Evolutionary conservation across 768 basidiomycete species (phyloP).

Genomic region (Tubosaeta sp.): DNA sequence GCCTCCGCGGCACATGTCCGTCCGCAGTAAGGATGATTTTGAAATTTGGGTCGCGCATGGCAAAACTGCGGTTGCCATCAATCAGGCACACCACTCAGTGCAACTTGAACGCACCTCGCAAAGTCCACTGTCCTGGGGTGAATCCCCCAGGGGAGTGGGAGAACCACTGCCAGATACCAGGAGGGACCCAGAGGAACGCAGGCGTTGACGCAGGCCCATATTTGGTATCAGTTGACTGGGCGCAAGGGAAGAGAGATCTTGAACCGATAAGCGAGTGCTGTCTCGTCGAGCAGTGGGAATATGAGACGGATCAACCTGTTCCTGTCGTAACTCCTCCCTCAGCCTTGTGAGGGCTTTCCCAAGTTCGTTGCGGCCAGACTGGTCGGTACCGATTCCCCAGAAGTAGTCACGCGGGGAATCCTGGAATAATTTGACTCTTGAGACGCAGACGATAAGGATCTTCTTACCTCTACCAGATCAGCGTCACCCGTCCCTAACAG

Average conservation of each 20-base stretch:
- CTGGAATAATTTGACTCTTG: conserved; percentile 28
- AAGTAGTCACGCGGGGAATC: conserved; percentile 74
- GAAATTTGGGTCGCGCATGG: conserved; percentile 56
- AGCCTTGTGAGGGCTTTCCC: conserved; percentile 67
- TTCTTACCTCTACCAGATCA: conserved; percentile 60
- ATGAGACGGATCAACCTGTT: conserved; percentile 21
- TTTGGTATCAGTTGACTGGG: conserved; percentile 3
- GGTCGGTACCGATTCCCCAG: conserved; percentile 71
- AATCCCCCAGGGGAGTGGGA: background rate
- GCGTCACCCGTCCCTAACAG: conserved; percentile 63
- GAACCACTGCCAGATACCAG: conserved; percentile 1
- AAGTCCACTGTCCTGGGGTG: conserved; percentile 16
- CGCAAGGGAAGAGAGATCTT: conserved; percentile 27
- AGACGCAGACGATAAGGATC: background rate
- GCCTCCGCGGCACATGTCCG: conserved; percentile 58
- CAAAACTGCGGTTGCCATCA: conserved; percentile 39
- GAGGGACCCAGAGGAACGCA: conserved; percentile 2
- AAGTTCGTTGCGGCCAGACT: conserved; percentile 66
- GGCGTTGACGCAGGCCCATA: background rate
- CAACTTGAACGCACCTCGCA: conserved; percentile 25
- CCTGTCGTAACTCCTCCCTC: conserved; percentile 47
- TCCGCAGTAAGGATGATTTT: conserved; percentile 57
- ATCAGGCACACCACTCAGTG: conserved; percentile 1
- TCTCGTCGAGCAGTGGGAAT: conserved; percentile 28
- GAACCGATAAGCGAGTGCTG: conserved; percentile 28